Evolutionary conservation across 176 grass and related monocot genomes (phyloP), one percentile per base, ranked within the genome.

Genomic region (Metroxylon sagu): DNA sequence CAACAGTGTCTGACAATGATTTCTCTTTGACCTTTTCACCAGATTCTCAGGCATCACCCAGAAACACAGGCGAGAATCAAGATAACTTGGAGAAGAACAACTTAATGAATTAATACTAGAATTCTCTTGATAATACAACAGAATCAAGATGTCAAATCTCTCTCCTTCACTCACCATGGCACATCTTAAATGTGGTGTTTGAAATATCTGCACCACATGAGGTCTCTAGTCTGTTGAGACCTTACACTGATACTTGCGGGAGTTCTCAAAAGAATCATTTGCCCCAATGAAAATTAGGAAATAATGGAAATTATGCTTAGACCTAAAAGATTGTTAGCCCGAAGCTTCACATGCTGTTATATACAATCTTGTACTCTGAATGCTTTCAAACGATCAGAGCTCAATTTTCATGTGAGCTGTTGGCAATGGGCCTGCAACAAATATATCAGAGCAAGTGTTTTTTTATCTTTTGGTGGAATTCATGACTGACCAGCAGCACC

Each of bases 381-480:
- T 48, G 18, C 43, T 55, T 28, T 54, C 23, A 5, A n/a, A 39
- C 50, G 26, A 29, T 70, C 29, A 77, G 77, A 77, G 76, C 74
- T 77, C 74, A 64, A 78, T 59, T 52, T 84, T 89, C 77, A 80
- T 64, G 60, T 71, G 65, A 19, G 61, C 70, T 57, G 67, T 31
- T 69, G 76, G 66, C 54, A 75, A 27, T 17, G 74, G 70, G 28
- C 71, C 81, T 78, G 65, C 16, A 35, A 2, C 19, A 16, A 29
- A 59, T 6, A 53, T 66, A 49, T 57, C 25, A 53, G 5, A 67
- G 48, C 54, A 19, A 65, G 64, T 14, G 18, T 56, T 26, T 6
- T 39, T 43, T 2, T 10, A 7, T 6, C 35, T 39, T 12, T 39
- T 39, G 35, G 35, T 39, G 35, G 35, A 39, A 39, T 39, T 39